Conservation (phyloP, 495 filamentous ascomycete species). For the Cudoniella acicularis region DNA sequence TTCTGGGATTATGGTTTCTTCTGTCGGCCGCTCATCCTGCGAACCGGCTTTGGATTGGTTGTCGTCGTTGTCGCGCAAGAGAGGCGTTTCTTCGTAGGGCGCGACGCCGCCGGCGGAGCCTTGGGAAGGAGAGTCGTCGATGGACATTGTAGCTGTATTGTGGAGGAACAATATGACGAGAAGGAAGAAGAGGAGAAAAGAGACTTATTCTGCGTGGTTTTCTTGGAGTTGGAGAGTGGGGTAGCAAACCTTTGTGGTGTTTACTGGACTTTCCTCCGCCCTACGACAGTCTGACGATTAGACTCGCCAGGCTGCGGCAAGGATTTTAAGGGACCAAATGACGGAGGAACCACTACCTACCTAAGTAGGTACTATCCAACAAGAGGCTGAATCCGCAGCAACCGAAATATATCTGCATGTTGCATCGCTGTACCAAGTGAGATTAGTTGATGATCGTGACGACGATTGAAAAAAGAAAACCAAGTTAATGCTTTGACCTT, state of each 20-base stretch:
- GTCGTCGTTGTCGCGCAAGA: conserved; percentile 19
- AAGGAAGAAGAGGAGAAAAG: conserved; percentile 2
- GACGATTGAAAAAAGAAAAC: no score
- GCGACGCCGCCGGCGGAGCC: background rate
- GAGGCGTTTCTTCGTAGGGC: conserved; percentile 23
- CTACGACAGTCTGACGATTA: no score
- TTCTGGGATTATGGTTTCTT: conserved; percentile 32
- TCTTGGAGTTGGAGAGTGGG: conserved; percentile 13
- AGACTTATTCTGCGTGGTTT: conserved; percentile 3
- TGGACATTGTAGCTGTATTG: conserved; percentile 3
- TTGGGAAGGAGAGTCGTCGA: background rate
- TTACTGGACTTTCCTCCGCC: background rate
- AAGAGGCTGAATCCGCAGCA: background rate
- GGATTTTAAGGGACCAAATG: background rate
- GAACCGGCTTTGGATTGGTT: conserved; percentile 6
- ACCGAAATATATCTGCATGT: background rate
- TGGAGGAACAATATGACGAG: background rate
- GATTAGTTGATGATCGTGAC: background rate
- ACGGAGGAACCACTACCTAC: no score
- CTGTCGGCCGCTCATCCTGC: background rate
- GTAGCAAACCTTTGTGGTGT: background rate
- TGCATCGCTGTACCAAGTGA: background rate
- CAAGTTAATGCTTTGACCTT: no score
- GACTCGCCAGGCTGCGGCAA: no score
- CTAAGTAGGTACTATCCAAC: no score